Evolutionary conservation across 192 early-diverging fungal species (phyloP), one percentile per base, ranked within the genome.

Genomic region (Gigaspora rosea): DNA sequence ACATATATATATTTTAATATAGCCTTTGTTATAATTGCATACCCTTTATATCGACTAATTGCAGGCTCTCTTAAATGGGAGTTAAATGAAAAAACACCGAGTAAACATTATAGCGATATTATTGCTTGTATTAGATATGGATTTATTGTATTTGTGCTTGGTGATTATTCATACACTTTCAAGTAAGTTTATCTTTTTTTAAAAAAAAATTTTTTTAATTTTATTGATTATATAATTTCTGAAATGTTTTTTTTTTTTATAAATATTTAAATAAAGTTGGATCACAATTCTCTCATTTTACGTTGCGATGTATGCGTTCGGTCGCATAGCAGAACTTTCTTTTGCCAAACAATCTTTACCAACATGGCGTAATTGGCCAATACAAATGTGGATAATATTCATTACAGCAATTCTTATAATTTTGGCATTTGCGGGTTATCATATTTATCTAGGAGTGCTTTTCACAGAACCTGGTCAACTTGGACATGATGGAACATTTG

Each of bases 121-220:
- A 80, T 91, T 12, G 76, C 82, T 18, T 86, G 85, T 0, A 79
- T 91, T 12, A 80, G 87, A 3, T 94, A 92, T 80, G 80, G 87
- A 10, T 84, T 87, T 49, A 81, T 94, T 22, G 79, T 94, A 6
- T 94, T 94, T 78, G 88, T 91, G 47, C 86, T 94, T 84, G 92
- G 92, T 56, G 91, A 90, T 80, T 94, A 94, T 78, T 81, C 91
- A 18, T 82, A 85, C 57, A 90, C 90, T 18, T 85, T 92, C 57
- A 82, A 83, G 81, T 90, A 89, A 81, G 81, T 81, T 18, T 8
- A 9, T 16, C 16, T 36, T 64, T 13, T 11, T 51, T 11, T 41
- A 33, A 18, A 18, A 27, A 22, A 62, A 32, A 62, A 35, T 9
- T 32, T 8, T 4, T 62, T 9, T 13, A 16, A 16, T 41, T n/a